Evolutionary conservation across 2,329 filamentous ascomycete genomes (phyloP).

Genomic region (Neonectria punicea): DNA sequence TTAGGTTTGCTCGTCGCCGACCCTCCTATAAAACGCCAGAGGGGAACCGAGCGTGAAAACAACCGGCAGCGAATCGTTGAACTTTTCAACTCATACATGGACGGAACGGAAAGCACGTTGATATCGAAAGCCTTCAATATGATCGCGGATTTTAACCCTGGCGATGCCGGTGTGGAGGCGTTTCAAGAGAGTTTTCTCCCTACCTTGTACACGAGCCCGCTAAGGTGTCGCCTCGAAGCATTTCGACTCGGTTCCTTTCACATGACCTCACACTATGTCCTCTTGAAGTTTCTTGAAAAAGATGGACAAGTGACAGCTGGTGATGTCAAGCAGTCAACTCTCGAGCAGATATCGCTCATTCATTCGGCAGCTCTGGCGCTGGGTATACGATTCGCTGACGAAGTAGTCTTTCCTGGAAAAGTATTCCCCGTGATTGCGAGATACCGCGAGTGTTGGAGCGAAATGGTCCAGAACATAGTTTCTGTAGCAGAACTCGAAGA

Average conservation of each 20-base stretch:
- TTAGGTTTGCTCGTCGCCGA: conserved; percentile 4
- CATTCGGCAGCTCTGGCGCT: conserved; percentile 40
- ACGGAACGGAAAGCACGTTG: conserved; percentile 28
- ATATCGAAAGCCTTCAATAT: conserved; percentile 33
- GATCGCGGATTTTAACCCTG: not conserved
- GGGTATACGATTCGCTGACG: conserved; percentile 32
- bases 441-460: conserved; percentile 23
- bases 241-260: conserved; percentile 37
- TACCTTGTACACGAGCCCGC: conserved; percentile 16
- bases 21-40: not conserved
- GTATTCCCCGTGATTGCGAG: not conserved
- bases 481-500: conserved; percentile 6
- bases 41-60: not conserved
- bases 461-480: conserved; percentile 1
- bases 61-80: conserved; percentile 15
- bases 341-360: conserved; percentile 33
- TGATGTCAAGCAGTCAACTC: conserved; percentile 28
- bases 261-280: accelerated
- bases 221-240: conserved; percentile 35
- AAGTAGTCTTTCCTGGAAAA: conserved; percentile 3
- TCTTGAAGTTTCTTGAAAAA: conserved; percentile 17
- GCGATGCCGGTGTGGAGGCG: conserved; percentile 5
- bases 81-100: conserved; percentile 36
- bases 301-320: not conserved
- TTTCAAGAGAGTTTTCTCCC: conserved; percentile 37